Evolutionary conservation across 1,284 basidiomycete genomes (phyloP).

Genomic region (Cryptococcus hybrid): DNA sequence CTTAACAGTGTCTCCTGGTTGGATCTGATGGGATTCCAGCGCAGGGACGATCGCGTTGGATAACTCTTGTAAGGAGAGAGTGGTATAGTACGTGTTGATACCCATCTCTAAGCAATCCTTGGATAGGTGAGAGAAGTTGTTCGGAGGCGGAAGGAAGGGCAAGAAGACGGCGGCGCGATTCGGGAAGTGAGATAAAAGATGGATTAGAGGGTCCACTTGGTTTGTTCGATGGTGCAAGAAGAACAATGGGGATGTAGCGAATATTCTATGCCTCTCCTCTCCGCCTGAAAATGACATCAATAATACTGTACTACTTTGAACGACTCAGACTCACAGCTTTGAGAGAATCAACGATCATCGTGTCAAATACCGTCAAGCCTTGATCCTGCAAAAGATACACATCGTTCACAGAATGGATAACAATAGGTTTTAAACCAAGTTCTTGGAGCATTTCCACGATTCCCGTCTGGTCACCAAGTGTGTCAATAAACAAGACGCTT

Average conservation of each 20-base stretch:
- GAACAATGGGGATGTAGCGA: constrained; percentile 93
- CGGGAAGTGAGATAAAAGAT: constrained; percentile 47
- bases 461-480: constrained; percentile 70
- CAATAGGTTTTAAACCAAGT: constrained; percentile 76
- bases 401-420: constrained; percentile 72
- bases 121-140: constrained; percentile 47
- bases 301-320: background rate
- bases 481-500: constrained; percentile 85
- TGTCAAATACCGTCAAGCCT: constrained; percentile 85
- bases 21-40: constrained; percentile 86
- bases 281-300: constrained; percentile 58
- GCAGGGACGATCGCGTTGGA: constrained; percentile 91
- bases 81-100: constrained; percentile 59
- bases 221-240: constrained; percentile 66
- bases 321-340: constrained; percentile 62
- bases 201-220: constrained; percentile 37
- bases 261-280: constrained; percentile 88
- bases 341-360: constrained; percentile 90
- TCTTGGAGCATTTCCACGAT: constrained; percentile 76
- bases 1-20: constrained; percentile 75
- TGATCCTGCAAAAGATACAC: constrained; percentile 61
- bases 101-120: constrained; percentile 51
- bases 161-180: constrained; percentile 39
- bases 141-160: constrained; percentile 40
- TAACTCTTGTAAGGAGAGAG: constrained; percentile 82